Evolutionary conservation across 108 stramenopile genomes (phyloP).

Genomic region (Nitzschia sp.): DNA sequence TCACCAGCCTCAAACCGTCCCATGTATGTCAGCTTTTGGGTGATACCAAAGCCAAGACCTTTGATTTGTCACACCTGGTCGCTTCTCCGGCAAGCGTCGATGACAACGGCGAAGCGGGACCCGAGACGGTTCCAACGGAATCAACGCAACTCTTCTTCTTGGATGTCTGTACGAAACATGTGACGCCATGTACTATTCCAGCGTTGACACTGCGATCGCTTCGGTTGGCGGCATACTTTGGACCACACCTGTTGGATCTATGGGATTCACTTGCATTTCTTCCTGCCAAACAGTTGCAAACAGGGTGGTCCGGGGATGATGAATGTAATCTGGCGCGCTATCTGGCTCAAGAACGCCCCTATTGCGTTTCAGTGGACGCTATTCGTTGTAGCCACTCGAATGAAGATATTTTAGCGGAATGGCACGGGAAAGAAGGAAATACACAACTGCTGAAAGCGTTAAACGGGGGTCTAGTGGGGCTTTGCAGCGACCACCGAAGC

Average conservation of each 20-base stretch:
- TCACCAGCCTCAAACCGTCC: constrained; percentile 52
- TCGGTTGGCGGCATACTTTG: constrained; percentile 75
- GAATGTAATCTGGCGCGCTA: constrained; percentile 53
- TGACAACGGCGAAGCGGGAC: neutral
- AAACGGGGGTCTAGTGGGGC: constrained; percentile 73
- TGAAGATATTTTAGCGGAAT: constrained; percentile 21
- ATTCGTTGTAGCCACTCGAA: constrained; percentile 38
- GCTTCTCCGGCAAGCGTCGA: neutral
- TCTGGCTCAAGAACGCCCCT: constrained; percentile 44
- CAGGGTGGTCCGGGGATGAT: constrained; percentile 41
- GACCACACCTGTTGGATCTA: constrained; percentile 19
- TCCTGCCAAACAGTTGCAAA: constrained; percentile 30
- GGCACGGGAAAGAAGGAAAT: constrained; percentile 4
- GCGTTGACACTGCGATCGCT: constrained; percentile 58
- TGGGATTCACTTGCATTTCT: constrained; percentile 36
- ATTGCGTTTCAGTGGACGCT: constrained; percentile 50
- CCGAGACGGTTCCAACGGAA: neutral
- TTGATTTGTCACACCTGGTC: constrained; percentile 53
- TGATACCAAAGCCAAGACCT: constrained; percentile 54
- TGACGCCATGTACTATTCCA: constrained; percentile 33
- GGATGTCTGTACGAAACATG: constrained; percentile 28
- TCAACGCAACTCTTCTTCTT: constrained; percentile 1
- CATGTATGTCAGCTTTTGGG: constrained; percentile 88
- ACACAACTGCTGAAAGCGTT: constrained; percentile 50
- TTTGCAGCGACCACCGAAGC: constrained; percentile 46